Conservation (phyloP, 345 rosid species). For the Nasturtium officinale region DNA sequence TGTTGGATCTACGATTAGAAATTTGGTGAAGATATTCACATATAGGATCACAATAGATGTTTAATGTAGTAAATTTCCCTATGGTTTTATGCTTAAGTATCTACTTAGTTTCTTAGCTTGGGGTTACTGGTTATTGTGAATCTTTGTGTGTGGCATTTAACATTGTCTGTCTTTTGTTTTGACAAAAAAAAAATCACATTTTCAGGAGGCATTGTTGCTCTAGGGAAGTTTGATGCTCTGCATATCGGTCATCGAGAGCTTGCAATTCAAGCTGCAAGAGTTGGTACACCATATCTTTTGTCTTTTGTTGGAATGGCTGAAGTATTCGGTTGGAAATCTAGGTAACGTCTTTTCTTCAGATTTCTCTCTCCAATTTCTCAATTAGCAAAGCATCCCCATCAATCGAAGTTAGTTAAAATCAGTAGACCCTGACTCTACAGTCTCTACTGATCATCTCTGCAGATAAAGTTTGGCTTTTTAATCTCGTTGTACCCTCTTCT, state of each 20-base stretch:
- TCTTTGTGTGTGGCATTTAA: not conserved
- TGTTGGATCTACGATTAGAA: not conserved
- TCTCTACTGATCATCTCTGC: not conserved
- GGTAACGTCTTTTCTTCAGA: constrained; percentile 45
- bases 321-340: constrained; percentile 84
- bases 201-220: constrained; percentile 81
- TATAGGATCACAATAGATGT: not conserved
- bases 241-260: constrained; percentile 87
- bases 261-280: constrained; percentile 80
- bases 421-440: constrained; percentile 45
- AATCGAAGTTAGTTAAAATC: not conserved
- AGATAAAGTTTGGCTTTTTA: not conserved
- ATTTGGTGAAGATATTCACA: not conserved
- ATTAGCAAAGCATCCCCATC: not conserved
- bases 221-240: constrained; percentile 91
- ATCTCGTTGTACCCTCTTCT: not conserved
- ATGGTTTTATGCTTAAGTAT: not conserved
- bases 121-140: not conserved
- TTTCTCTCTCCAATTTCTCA: not conserved
- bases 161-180: not conserved
- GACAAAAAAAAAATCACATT: not conserved
- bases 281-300: constrained; percentile 69
- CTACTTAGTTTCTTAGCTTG: not conserved
- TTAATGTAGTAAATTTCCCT: not conserved
- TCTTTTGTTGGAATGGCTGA: constrained; percentile 87